These are phyloP conservation scores for Russula olivacea DNA, from an alignment of 768 basidiomycete genomes.

Conservation along the genomic window DNA sequence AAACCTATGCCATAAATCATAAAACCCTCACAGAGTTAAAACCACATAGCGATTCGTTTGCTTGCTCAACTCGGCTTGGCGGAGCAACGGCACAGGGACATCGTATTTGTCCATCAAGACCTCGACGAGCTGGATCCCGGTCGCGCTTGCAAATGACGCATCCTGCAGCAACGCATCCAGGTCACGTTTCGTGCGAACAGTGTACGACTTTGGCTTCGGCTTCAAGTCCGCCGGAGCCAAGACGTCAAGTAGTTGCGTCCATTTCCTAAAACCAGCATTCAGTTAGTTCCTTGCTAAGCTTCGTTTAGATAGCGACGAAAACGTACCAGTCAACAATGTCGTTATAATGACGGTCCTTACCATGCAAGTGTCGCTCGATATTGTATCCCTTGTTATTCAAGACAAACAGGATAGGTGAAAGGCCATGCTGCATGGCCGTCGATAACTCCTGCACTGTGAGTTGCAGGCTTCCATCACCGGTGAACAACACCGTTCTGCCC, in stretches of 20 bases:
- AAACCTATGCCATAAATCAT: not conserved
- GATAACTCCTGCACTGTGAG: constrained; percentile 78
- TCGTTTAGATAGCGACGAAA: not conserved
- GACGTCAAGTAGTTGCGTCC: constrained; percentile 55
- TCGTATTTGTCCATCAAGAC: constrained; percentile 69
- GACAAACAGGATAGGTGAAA: constrained; percentile 81
- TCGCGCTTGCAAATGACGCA: constrained; percentile 51
- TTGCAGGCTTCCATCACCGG: constrained; percentile 83
- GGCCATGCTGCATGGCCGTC: constrained; percentile 66
- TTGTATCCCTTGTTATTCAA: constrained; percentile 81
- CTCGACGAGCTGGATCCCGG: constrained; percentile 75
- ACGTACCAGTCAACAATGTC: constrained; percentile 69
- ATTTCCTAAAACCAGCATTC: constrained; percentile 43
- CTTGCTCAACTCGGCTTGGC: constrained; percentile 50
- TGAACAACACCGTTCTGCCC: constrained; percentile 72
- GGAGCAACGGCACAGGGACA: constrained; percentile 57
- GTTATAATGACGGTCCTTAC: constrained; percentile 70
- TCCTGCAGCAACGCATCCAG: constrained; percentile 63
- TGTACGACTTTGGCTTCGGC: constrained; percentile 53
- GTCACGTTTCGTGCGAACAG: constrained; percentile 59
- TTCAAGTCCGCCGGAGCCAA: constrained; percentile 48
- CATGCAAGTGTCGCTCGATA: constrained; percentile 78
- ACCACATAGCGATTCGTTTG: constrained; percentile 43
- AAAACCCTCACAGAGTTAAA: not conserved
- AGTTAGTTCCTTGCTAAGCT: not conserved